Evolutionary conservation across 768 basidiomycete genomes (phyloP), one percentile per base, ranked within the genome.

Genomic region (Auricularia sp.): DNA sequence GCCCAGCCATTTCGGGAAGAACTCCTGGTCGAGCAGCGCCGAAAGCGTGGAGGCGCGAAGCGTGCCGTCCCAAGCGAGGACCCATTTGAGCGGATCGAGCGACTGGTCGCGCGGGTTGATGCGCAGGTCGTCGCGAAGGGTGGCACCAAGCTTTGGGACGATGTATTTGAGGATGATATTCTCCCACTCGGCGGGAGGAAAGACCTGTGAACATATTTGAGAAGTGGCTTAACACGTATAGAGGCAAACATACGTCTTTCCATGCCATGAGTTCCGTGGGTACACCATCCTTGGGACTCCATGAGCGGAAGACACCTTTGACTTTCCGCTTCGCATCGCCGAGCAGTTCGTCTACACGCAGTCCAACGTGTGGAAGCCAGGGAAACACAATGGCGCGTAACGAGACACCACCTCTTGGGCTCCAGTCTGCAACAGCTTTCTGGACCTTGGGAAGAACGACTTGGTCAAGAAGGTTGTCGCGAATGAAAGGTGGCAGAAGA

Each of bases 1-100:
- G 61, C 93, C 89, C 66, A 98, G 80, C 94, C 95, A 99, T 72
- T 97, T 96, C 3, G 93, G 91, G 82, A 98, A 98, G 79, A 98
- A 96, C 70, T 93, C 93, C 4, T 83, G 81, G 73, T 96, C 91
- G 67, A 99, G 77, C 12, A 99, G 77, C 71, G 94, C 91, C 1
- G 86, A 81, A 70, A 97, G 81, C 66, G 96, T 83, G 3, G 89
- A 86, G 0, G 84, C 75, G 7, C 91, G 87, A 42, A 98, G 79
- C 64, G 91, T 79, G 36, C 77, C 73, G 11, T 81, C 78, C 97
- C 97, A 99, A 1, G 79, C 78, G 54, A 98, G 78, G 18, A 93
- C 90, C 62, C 80, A 79, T 21, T 87, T 78, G 58, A 99, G 79
- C 0, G 94, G 90, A 29, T 79, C 79, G 86, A 98, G 89, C 69